Percentiles rank a stretch among this genome's conserved stretches.
Evolutionary conservation across 2,329 filamentous ascomycete species (phyloP).

Genomic region (Aspergillus vadensis): DNA sequence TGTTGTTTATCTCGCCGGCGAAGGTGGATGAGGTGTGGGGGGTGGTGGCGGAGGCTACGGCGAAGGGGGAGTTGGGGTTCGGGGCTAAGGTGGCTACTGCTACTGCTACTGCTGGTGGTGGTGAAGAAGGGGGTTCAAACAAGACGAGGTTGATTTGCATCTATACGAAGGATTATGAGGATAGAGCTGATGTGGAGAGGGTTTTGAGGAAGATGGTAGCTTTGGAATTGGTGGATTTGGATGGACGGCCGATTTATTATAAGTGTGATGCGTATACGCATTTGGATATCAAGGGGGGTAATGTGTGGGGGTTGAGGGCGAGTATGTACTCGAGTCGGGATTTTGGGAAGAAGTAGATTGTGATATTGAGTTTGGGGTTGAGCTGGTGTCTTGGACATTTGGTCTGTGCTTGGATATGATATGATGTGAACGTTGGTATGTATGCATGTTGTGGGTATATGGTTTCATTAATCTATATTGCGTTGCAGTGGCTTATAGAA

Average conservation of each 20-base stretch:
- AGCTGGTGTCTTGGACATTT: neutral
- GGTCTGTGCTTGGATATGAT: neutral
- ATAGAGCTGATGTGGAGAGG: slow-evolving; percentile 67
- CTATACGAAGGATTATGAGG: slow-evolving; percentile 74
- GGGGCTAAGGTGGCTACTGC: slow-evolving; percentile 71
- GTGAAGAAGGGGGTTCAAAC: slow-evolving; percentile 12
- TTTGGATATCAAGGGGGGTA: slow-evolving; percentile 62
- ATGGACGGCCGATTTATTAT: slow-evolving; percentile 66
- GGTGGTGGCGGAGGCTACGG: slow-evolving; percentile 66
- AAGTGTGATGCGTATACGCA: slow-evolving; percentile 74
- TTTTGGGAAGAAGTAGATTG: slow-evolving; percentile 30
- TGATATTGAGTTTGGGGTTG: neutral
- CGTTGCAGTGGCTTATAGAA: neutral
- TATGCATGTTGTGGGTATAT: neutral
- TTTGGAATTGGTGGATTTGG: slow-evolving; percentile 58
- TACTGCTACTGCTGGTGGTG: slow-evolving; percentile 49
- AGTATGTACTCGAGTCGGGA: slow-evolving; percentile 47
- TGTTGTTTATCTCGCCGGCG: slow-evolving; percentile 30
- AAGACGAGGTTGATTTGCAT: slow-evolving; percentile 68
- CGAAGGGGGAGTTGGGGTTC: slow-evolving; percentile 69
- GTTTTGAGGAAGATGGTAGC: slow-evolving; percentile 65
- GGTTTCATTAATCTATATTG: neutral
- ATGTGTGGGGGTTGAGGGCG: slow-evolving; percentile 64
- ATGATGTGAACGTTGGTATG: neutral
- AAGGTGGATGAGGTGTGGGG: slow-evolving; percentile 51